A percentile compares a stretch with the other conserved stretches of the same genome.
Conservation (phyloP, 176 grass and related monocot species). For the Themeda triandra region DNA sequence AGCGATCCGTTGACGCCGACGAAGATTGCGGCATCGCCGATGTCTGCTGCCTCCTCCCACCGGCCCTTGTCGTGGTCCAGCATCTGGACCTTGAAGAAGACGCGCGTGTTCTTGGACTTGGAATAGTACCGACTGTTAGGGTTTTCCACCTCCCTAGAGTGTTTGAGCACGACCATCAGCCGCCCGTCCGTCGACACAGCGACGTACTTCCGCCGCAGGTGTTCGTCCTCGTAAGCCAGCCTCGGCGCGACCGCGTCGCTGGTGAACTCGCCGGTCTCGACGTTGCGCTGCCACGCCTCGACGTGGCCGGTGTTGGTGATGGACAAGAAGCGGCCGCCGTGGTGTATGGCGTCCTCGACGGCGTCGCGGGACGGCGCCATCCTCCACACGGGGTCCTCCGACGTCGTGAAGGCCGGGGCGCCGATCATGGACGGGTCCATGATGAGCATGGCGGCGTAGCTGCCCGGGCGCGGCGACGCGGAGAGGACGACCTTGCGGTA, state of each 20-base stretch:
- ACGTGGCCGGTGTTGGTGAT: not conserved
- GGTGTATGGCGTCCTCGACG: conserved; percentile 21
- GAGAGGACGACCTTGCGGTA: conserved; percentile 2
- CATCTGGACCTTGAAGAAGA: too few species aligned
- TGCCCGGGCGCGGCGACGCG: not conserved
- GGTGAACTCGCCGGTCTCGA: not conserved
- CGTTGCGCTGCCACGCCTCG: not conserved
- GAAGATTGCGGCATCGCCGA: not conserved
- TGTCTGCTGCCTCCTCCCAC: not conserved
- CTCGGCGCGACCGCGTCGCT: not conserved
- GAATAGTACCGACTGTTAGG: not conserved
- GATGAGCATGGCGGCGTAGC: not conserved
- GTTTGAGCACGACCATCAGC: not conserved
- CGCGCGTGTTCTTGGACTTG: too few species aligned
- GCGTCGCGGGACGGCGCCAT: not conserved
- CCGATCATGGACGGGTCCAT: not conserved
- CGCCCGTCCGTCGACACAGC: not conserved
- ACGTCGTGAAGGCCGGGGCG: not conserved
- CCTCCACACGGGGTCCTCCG: not conserved
- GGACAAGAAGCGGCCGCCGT: not conserved
- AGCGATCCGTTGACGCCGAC: not conserved
- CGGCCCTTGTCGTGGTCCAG: not conserved
- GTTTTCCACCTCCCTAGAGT: not conserved
- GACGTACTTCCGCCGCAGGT: not conserved
- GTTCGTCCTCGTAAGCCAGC: not conserved